Base-by-base conservation (phyloP, 1,284 basidiomycete species). In the Phaffia rhodozyma region DNA sequence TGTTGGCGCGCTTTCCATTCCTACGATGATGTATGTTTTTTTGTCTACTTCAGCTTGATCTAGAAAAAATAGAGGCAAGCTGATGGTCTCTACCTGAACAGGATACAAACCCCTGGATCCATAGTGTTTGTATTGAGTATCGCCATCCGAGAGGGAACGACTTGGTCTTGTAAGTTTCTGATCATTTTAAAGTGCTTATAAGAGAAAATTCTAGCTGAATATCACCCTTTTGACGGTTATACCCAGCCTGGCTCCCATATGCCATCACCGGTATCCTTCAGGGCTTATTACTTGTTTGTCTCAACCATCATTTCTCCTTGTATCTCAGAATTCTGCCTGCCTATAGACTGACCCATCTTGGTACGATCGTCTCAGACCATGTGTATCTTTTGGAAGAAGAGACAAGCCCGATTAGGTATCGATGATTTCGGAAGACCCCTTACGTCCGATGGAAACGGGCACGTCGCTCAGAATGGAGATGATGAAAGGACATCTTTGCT, bases 81-180 rank as follows among this genome's bases (percentile, higher is more conserved):
- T 43, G 13, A 43, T 43, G 5, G 29, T 34, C 6, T 38, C 25
- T 11, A 27, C 20, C 21, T 27, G 4, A 16, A 27, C 51, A 61
- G 83, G 55, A 86, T 98, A 27, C 93, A 98, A 76, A 91, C 86
- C 7, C 94, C 94, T 0, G 94, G 94, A 2, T 87, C 88, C 0
- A 79, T 91, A 25, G 75, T 92, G 49, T 97, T 98, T 83, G 87
- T 92, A 18, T 73, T 87, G 50, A 90, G 87, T 66, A 86, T 96
- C 67, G 86, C 85, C 11, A 74, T 88, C n/a, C 76, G 85, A 80
- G 83, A 70, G 16, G 86, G 87, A 0, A 91, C 89, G 0, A 84
- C 91, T 71, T 92, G 89, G 89, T 91, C 89, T 3, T 87, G 85
- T 87, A 69, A 62, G 82, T 76, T 53, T 23, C 16, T 13, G 25